Evolutionary conservation across 2,329 filamentous ascomycete species (phyloP).

Genomic region (Albifimbria verrucaria): DNA sequence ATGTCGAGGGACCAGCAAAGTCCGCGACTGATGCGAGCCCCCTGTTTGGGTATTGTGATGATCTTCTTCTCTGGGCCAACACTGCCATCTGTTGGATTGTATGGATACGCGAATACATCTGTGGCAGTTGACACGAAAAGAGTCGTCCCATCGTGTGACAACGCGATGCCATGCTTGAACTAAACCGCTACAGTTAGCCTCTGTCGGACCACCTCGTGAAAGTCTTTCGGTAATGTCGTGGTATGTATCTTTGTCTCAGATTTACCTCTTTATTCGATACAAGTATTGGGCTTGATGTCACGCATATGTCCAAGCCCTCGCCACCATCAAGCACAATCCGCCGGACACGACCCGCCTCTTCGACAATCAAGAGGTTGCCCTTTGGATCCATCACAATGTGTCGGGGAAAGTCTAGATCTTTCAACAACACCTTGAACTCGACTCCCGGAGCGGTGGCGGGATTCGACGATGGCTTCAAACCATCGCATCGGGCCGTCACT

Average conservation of each 20-base stretch:
- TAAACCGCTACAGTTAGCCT: constrained; percentile 13
- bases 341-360: constrained; percentile 27
- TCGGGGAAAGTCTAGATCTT: constrained; percentile 23
- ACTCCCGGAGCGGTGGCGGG: constrained; percentile 20
- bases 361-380: constrained; percentile 34
- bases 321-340: constrained; percentile 29
- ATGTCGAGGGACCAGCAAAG: constrained; percentile 53
- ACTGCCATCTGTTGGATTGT: constrained; percentile 48
- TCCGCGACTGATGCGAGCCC: constrained; percentile 59
- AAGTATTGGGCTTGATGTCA: constrained; percentile 21
- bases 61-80: constrained; percentile 42
- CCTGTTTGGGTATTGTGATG: constrained; percentile 56
- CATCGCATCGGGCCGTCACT: constrained; percentile 8
- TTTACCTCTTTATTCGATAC: constrained; percentile 22
- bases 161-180: constrained; percentile 48
- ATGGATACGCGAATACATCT: constrained; percentile 57
- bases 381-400: constrained; percentile 30
- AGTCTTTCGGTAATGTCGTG: background rate
- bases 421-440: constrained; percentile 21
- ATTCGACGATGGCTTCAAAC: constrained; percentile 7
- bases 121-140: constrained; percentile 48
- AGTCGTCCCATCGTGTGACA: constrained; percentile 42
- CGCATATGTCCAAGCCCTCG: constrained; percentile 23
- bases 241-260: background rate
- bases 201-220: too few species aligned